phyloP scores from a whole-genome alignment of 805 yeast species.

The Barnettozyma populi region DNA sequence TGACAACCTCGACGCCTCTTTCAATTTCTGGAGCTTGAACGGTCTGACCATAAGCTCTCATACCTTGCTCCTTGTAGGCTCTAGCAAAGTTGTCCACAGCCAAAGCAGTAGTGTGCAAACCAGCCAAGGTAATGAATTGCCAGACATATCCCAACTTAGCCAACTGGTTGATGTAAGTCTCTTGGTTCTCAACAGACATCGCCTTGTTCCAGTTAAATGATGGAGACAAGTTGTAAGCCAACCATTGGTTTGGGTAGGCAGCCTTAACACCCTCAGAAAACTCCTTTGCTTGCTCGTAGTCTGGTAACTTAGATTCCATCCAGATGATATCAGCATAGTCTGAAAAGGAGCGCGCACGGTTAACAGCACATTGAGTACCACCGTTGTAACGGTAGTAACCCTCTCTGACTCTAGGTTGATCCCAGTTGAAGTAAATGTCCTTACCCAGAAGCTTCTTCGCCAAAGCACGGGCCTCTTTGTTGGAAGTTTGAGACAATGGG shows the following conservation, averaged over 20 bases:
- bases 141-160: slow-evolving; percentile 53
- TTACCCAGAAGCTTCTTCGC: slow-evolving; percentile 74
- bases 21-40: slow-evolving; percentile 45
- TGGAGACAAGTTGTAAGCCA: slow-evolving; percentile 58
- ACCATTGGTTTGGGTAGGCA: slow-evolving; percentile 44
- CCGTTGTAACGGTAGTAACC: slow-evolving; percentile 96
- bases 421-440: slow-evolving; percentile 92
- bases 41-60: slow-evolving; percentile 51
- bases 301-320: slow-evolving; percentile 59
- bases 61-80: slow-evolving; percentile 49
- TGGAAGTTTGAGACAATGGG: slow-evolving; percentile 71
- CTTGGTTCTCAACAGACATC: slow-evolving; percentile 48
- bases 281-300: slow-evolving; percentile 31
- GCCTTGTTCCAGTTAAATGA: slow-evolving; percentile 57
- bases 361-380: slow-evolving; percentile 82
- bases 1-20: slow-evolving; percentile 44
- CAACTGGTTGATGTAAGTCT: slow-evolving; percentile 45
- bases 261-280: slow-evolving; percentile 40
- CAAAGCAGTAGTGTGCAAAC: slow-evolving; percentile 48
- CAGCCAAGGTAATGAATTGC: slow-evolving; percentile 58
- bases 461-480: slow-evolving; percentile 71
- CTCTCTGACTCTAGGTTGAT: slow-evolving; percentile 88
- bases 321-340: slow-evolving; percentile 57
- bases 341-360: slow-evolving; percentile 47
- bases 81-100: slow-evolving; percentile 45